Percentiles rank a stretch among this genome's conserved stretches.
Conservation (phyloP, 2,329 filamentous ascomycete species). For the Fusarium euwallaceae region DNA sequence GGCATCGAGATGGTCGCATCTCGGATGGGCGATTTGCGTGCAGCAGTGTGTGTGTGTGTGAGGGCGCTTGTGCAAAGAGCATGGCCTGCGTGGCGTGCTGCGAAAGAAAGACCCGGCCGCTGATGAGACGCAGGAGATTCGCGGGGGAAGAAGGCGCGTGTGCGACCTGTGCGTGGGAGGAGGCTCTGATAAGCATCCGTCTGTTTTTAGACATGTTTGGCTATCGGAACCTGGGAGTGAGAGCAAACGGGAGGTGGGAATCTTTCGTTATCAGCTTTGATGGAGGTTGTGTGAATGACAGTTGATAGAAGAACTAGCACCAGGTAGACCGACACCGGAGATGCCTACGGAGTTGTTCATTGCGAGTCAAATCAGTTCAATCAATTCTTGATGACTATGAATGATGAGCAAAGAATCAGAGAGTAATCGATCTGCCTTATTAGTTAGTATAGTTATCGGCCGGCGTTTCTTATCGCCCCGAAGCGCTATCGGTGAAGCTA, state of each 20-base stretch:
- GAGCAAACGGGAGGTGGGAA: background rate
- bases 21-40: slow-evolving; percentile 10
- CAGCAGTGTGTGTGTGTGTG: background rate
- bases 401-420: background rate
- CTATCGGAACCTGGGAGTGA: slow-evolving; percentile 1
- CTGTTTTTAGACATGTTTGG: slow-evolving; percentile 24
- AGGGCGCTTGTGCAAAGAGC: slow-evolving; percentile 20
- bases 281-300: slow-evolving; percentile 32
- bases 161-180: slow-evolving; percentile 8
- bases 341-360: background rate
- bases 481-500: slow-evolving; percentile 6
- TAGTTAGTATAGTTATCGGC: background rate
- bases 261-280: slow-evolving; percentile 16
- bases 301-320: slow-evolving; percentile 6
- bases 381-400: background rate
- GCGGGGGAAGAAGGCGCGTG: slow-evolving; percentile 25
- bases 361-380: background rate
- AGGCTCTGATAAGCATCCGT: slow-evolving; percentile 38
- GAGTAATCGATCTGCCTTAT: background rate
- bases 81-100: slow-evolving; percentile 27
- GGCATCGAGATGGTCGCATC: slow-evolving; percentile 27
- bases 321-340: slow-evolving; percentile 6
- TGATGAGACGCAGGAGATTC: slow-evolving; percentile 38
- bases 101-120: slow-evolving; percentile 22
- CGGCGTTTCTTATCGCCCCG: background rate